Evolutionary conservation across 192 early-diverging fungal species (phyloP), one percentile per base, ranked within the genome.

Genomic region (Coemansia sp.): DNA sequence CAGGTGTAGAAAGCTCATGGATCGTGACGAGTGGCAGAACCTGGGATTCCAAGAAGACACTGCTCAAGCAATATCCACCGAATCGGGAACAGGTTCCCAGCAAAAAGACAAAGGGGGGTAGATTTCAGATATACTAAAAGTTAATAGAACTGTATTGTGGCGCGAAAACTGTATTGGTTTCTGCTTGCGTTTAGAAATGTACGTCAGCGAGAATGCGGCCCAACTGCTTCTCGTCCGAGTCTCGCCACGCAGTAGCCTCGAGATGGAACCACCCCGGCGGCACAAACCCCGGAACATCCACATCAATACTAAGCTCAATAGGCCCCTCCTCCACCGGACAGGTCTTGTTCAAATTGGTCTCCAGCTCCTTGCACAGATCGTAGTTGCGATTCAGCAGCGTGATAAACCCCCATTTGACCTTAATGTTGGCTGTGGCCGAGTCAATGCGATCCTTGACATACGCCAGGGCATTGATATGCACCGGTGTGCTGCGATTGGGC

Each of bases 21-120:
- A 76, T 31, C 76, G 76, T 23, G 82, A 83, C 36, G 70, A 76
- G 26, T 83, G 82, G 82, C 61, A 76, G 45, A 79, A 83, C 65
- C 36, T 83, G 45, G 82, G 82, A 9, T 83, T 83, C 61, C 78
- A 81, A 31, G 64, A 78, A 38, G n/a, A 28, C 13, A 42, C 5
- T 47, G 10, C 18, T 26, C 14, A 3, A 56, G 64, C 6, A 52
- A 3, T 36, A 34, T 55, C 23, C 34, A 55, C 13, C 21, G 26
- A 47, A 1, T 2, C 13, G 5, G 16, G 38, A 1, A 41, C 16
- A 8, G 35, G 23, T 1, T 1, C 12, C 48, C 12, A 50, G 48
- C 26, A 50, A 11, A 47, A 47, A 39, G 36, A 62, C 14, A 45
- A 21, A 3, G 37, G 18, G 8, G 48, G 23, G 2, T 50, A 50